phyloP scores from a whole-genome alignment of 2,329 filamentous ascomycete genomes.

The Parasarocladium wereldwijsianum region DNA sequence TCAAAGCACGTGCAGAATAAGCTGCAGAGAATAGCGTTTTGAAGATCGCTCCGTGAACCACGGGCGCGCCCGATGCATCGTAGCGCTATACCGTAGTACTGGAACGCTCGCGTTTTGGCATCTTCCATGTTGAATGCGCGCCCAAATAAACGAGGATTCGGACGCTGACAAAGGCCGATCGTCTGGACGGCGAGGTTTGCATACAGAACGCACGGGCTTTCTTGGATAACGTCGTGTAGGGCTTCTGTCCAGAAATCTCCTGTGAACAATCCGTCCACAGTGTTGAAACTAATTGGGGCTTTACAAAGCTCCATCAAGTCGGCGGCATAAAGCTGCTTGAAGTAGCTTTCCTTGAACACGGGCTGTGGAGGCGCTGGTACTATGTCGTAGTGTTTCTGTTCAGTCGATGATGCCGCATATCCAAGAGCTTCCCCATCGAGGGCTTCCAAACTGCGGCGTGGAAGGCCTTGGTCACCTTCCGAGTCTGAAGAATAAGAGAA shows the following conservation, averaged over 20 bases:
- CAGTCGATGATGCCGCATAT: neutral
- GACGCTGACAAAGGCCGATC: conserved; percentile 14
- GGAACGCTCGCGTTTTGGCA: conserved; percentile 1
- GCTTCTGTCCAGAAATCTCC: conserved; percentile 19
- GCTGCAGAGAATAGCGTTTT: conserved; percentile 16
- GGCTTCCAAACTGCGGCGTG: no score
- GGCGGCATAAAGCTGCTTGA: neutral
- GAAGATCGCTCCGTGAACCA: conserved; percentile 9
- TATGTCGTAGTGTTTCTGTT: neutral
- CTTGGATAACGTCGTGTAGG: conserved; percentile 18
- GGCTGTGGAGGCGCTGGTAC: neutral
- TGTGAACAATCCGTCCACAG: no score
- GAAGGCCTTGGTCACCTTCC: no score
- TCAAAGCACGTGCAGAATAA: conserved; percentile 24
- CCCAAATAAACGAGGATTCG: conserved; percentile 5
- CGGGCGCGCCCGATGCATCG: conserved; percentile 18
- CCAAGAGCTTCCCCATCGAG: no score
- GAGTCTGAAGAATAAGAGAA: no score
- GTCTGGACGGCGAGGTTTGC: conserved; percentile 23
- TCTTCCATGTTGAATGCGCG: conserved; percentile 7
- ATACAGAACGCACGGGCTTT: conserved; percentile 18
- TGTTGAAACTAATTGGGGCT: neutral
- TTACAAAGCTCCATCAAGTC: neutral
- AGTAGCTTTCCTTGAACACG: neutral
- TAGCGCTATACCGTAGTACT: conserved; percentile 16